These are phyloP conservation scores for Phytophthora hybrid DNA, from an alignment of 352 stramenopile species.

Conservation along the genomic window DNA sequence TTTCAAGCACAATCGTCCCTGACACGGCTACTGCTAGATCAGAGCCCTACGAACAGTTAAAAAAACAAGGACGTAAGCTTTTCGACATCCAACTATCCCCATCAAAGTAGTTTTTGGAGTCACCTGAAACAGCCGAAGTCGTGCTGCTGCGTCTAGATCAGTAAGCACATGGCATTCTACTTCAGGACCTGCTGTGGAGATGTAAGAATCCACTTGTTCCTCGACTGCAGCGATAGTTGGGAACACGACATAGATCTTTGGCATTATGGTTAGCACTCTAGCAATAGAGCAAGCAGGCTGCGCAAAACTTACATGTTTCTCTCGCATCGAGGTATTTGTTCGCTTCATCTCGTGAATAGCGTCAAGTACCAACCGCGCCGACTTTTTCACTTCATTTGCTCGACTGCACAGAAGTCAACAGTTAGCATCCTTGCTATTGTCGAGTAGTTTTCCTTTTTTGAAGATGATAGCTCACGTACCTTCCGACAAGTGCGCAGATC, in stretches of 20 bases:
- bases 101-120: not conserved
- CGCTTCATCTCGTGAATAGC: slow-evolving; percentile 50
- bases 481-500: slow-evolving; percentile 74
- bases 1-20: slow-evolving; percentile 78
- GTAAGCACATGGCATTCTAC: slow-evolving; percentile 29
- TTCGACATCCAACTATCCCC: not conserved
- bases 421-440: not conserved
- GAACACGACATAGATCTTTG: slow-evolving; percentile 64
- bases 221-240: slow-evolving; percentile 60
- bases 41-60: slow-evolving; percentile 49
- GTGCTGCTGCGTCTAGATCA: slow-evolving; percentile 31
- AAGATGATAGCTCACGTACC: slow-evolving; percentile 35
- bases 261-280: slow-evolving; percentile 2
- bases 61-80: no score
- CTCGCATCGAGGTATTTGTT: not conserved
- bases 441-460: not conserved
- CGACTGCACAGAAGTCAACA: slow-evolving; percentile 32
- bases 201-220: slow-evolving; percentile 30
- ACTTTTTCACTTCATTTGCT: slow-evolving; percentile 64
- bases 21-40: slow-evolving; percentile 72
- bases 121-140: slow-evolving; percentile 48
- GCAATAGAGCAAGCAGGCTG: not conserved
- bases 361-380: slow-evolving; percentile 48
- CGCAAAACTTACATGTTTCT: slow-evolving; percentile 20
- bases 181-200: not conserved